Percentiles rank a stretch among this genome's conserved stretches.
Evolutionary conservation across 257 asterid genomes (phyloP).

Genomic region (Petunia axillaris): DNA sequence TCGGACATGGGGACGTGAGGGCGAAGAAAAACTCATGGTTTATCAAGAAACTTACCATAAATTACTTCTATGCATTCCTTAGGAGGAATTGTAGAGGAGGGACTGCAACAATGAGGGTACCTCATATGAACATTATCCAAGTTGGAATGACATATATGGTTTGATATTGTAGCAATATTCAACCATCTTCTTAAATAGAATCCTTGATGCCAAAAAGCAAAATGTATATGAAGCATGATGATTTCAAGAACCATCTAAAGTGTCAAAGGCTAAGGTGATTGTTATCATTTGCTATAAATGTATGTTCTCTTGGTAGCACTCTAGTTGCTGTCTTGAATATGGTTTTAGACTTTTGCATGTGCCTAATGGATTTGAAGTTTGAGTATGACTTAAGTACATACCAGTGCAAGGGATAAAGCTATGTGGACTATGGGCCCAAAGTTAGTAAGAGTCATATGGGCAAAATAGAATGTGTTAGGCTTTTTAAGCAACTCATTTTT

Average conservation of each 20-base stretch:
- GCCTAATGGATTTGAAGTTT: not conserved
- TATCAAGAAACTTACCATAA: constrained; percentile 73
- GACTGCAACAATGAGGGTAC: constrained; percentile 87
- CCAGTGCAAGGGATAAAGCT: not conserved
- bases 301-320: not conserved
- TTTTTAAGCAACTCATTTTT: not conserved
- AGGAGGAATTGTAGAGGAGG: constrained; percentile 95
- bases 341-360: not conserved
- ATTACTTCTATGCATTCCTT: constrained; percentile 84
- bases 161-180: constrained; percentile 34
- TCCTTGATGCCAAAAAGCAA: not conserved
- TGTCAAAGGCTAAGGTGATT: not conserved
- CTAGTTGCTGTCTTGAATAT: not conserved
- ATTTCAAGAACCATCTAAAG: not conserved
- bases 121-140: constrained; percentile 76
- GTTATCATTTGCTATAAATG: not conserved
- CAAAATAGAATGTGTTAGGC: not conserved
- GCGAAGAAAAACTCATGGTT: constrained; percentile 83
- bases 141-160: constrained; percentile 93
- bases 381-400: not conserved
- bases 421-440: not conserved
- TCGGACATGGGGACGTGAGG: constrained; percentile 86
- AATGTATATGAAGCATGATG: not conserved
- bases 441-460: not conserved
- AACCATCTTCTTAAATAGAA: not conserved